Evolutionary conservation across 106 monocot species (phyloP).

Genomic region (Cymbidium sinense): DNA sequence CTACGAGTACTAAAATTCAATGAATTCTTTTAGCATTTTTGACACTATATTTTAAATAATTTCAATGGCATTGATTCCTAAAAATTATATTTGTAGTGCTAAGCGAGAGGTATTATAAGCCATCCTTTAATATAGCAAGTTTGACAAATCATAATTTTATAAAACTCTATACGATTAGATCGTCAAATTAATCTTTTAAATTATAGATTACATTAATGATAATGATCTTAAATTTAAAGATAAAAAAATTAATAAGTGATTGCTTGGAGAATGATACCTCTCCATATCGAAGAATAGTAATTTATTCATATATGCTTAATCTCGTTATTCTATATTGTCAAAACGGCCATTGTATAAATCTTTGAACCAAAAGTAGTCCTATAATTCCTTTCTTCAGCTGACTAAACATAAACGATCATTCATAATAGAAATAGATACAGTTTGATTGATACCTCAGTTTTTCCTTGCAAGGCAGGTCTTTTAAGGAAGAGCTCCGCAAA

Average conservation of each 20-base stretch:
- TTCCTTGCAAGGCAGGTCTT: constrained; percentile 70
- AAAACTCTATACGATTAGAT: no score
- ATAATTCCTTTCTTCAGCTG: not conserved
- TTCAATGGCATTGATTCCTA: no score
- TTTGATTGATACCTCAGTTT: constrained; percentile 63
- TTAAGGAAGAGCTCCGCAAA: constrained; percentile 69
- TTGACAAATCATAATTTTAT: no score
- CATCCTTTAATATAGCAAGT: no score
- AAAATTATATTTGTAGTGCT: no score
- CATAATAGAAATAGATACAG: no score
- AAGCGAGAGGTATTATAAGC: no score
- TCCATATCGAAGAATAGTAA: not conserved
- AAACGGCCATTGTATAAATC: not conserved
- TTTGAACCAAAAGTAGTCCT: not conserved
- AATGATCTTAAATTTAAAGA: not conserved
- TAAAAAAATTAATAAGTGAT: not conserved
- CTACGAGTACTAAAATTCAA: not conserved
- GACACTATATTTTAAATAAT: no score
- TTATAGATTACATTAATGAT: not conserved
- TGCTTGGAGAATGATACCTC: not conserved
- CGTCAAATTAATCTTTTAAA: not conserved
- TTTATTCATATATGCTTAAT: not conserved
- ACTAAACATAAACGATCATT: no score
- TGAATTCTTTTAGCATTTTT: no score
- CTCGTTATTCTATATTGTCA: not conserved